A percentile compares a stretch with the other conserved stretches of the same genome.
Conservation (phyloP, 1,284 basidiomycete species). For the Rhodotorula sp. region DNA sequence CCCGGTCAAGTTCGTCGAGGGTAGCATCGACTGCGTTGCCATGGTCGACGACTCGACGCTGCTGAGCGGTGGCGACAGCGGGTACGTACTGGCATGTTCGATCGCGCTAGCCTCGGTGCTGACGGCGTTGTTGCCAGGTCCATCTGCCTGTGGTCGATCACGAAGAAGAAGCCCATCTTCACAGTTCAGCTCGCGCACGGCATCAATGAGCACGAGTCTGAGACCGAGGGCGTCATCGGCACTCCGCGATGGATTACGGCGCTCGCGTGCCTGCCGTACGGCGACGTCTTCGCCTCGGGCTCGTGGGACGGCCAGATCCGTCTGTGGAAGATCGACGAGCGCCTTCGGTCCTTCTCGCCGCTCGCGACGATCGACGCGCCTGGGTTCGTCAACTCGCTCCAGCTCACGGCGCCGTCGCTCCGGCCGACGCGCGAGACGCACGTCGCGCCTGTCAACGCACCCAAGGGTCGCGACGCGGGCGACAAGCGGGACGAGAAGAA, state of each 20-base stretch:
- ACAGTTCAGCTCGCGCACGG: constrained; percentile 84
- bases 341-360: constrained; percentile 71
- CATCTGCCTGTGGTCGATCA: constrained; percentile 86
- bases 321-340: constrained; percentile 81
- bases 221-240: constrained; percentile 69
- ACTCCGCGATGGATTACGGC: constrained; percentile 90
- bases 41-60: constrained; percentile 95
- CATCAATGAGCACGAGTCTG: constrained; percentile 66
- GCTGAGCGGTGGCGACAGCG: constrained; percentile 91
- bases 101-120: not conserved
- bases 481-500: constrained; percentile 46
- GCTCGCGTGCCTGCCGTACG: constrained; percentile 77
- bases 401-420: constrained; percentile 67
- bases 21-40: constrained; percentile 84
- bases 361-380: constrained; percentile 64
- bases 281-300: constrained; percentile 87
- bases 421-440: constrained; percentile 50
- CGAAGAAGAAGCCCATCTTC: constrained; percentile 94
- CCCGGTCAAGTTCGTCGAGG: constrained; percentile 71
- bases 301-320: constrained; percentile 89
- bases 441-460: constrained; percentile 11
- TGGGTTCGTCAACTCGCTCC: constrained; percentile 88
- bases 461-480: constrained; percentile 28
- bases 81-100: constrained; percentile 59
- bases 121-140: constrained; percentile 58